Evolutionary conservation across 768 basidiomycete species (phyloP), one percentile per base, ranked within the genome.

Genomic region (Tricholoma bakamatsutake): DNA sequence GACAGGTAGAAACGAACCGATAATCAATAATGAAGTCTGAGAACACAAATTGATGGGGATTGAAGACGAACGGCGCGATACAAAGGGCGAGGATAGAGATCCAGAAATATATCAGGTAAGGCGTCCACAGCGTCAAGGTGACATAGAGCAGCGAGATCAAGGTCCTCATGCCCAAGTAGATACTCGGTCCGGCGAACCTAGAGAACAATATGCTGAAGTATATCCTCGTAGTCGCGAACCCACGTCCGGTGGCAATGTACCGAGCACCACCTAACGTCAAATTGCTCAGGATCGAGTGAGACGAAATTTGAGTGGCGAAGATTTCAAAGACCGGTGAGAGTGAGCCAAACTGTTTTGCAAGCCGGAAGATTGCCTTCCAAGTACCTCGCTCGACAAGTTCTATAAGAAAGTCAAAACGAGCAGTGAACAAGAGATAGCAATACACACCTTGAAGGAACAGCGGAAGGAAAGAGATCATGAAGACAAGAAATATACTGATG

Each of bases 1-100:
- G 45, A 21, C 31, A 15, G 2, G 18, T 55, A 10, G 17, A 49
- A 45, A 47, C 71, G 65, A 65, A 88, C 88, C 89, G 79, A 65
- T 93, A 93, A 73, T 99, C 97, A 67, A 98, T 90, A 70, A 98
- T 82, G 72, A 95, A 99, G 71, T 99, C 97, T 37, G 93, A 84
- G 71, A 94, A 88, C 17, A 91, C 90, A 75, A 99, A 99, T 72
- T 98, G 97, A 71, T 99, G 97, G n/a, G 97, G 97, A 69, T 98
- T 99, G 83, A 98, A 99, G 65, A 98, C 70, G 88, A 99, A 99
- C 7, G 97, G 97, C 30, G 96, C 88, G 60, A 98, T 73, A 65
- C 94, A 98, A 8, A 99, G 81, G 13, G 94, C 84, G 31, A 94
- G 76, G 59, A 95, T 92, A 42, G 96, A 94, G 53, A 98, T 70